These are phyloP conservation scores for Plantago major DNA, from an alignment of 257 asterid genomes.

Conservation along the genomic window DNA sequence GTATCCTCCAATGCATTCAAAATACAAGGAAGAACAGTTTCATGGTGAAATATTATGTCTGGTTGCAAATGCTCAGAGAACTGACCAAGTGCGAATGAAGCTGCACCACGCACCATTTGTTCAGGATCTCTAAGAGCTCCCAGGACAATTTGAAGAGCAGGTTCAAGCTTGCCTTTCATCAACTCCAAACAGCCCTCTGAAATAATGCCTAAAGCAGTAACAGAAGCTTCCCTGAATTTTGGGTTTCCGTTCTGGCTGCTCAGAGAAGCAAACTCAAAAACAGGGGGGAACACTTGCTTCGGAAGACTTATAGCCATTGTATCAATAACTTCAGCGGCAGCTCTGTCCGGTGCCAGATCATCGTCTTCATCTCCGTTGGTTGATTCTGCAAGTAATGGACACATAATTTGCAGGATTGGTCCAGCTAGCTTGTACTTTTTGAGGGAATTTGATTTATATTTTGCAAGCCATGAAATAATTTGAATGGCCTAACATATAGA, in stretches of 20 bases:
- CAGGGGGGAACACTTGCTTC: slow-evolving; percentile 87
- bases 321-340: slow-evolving; percentile 98
- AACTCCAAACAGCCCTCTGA: slow-evolving; percentile 93
- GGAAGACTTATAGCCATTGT: slow-evolving; percentile 87
- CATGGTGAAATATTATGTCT: slow-evolving; percentile 86
- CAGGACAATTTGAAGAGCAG: slow-evolving; percentile 70
- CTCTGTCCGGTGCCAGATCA: slow-evolving; percentile 95
- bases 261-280: slow-evolving; percentile 89
- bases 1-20: slow-evolving; percentile 88
- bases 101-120: slow-evolving; percentile 99
- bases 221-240: slow-evolving; percentile 96
- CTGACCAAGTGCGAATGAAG: slow-evolving; percentile 93
- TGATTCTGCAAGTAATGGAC: slow-evolving; percentile 91
- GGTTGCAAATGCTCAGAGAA: slow-evolving; percentile 97
- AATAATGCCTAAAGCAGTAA: slow-evolving; percentile 87
- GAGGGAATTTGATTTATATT: slow-evolving; percentile 77
- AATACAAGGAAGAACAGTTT: slow-evolving; percentile 84
- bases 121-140: slow-evolving; percentile 97
- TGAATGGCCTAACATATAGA: slow-evolving; percentile 76
- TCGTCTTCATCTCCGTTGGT: slow-evolving; percentile 67
- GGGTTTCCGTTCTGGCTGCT: slow-evolving; percentile 80
- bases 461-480: slow-evolving; percentile 97
- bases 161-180: slow-evolving; percentile 80
- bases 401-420: slow-evolving; percentile 93
- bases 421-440: slow-evolving; percentile 94